These are phyloP conservation scores for Talaromyces amestolkiae DNA, from an alignment of 2,329 filamentous ascomycete species.

Conservation along the genomic window DNA sequence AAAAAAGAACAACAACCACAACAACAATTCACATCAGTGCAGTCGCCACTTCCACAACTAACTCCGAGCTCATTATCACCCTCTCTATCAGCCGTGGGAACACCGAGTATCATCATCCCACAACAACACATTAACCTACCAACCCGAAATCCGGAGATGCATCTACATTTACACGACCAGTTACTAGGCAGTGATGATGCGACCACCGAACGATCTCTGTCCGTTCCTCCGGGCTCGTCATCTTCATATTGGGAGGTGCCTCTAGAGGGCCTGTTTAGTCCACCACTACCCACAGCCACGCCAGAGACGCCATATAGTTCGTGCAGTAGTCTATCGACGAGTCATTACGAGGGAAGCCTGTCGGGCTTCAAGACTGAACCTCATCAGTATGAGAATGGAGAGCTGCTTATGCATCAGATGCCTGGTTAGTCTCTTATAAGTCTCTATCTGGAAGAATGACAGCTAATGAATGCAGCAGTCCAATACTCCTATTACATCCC, in stretches of 20 bases:
- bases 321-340: conserved; percentile 15
- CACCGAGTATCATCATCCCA: not conserved
- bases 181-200: not conserved
- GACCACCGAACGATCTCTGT: conserved; percentile 4
- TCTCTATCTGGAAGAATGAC: not conserved
- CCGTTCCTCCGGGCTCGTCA: not conserved
- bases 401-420: not conserved
- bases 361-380: not conserved
- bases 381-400: not conserved
- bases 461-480: not conserved
- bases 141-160: not conserved
- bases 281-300: not conserved
- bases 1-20: not conserved
- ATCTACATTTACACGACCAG: not conserved
- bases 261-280: conserved; percentile 13
- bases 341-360: conserved; percentile 8
- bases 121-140: not conserved
- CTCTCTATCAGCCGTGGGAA: not conserved
- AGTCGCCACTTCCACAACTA: conserved; percentile 1
- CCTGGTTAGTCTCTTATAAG: not conserved
- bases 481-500: conserved; percentile 10
- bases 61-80: not conserved
- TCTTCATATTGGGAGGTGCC: conserved; percentile 14
- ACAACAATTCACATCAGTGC: not conserved
- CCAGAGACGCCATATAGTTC: conserved; percentile 17